These are phyloP conservation scores for Pinus taeda DNA, from an alignment of 75 land plant species.

Conservation along the genomic window DNA sequence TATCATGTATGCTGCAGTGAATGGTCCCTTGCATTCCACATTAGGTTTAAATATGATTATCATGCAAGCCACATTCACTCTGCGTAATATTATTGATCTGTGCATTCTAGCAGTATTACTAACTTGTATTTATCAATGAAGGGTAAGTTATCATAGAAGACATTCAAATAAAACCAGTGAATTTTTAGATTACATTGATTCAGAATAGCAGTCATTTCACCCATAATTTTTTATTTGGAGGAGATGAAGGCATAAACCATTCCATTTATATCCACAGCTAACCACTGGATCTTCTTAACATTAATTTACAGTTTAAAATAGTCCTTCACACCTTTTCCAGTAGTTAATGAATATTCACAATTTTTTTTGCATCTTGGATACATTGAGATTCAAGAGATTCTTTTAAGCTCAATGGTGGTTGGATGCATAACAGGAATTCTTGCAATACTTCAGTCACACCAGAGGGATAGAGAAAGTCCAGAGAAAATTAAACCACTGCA, in stretches of 20 bases:
- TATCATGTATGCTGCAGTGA: too few relatives aligned
- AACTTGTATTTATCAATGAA: too few relatives aligned
- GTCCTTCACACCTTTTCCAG: background rate
- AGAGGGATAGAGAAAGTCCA: slow-evolving; percentile 20
- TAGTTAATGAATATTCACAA: background rate
- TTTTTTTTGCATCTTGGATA: background rate
- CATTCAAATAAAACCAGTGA: too few relatives aligned
- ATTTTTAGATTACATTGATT: too few relatives aligned
- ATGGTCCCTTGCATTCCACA: too few relatives aligned
- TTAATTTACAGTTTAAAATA: background rate
- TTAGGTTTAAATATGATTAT: too few relatives aligned
- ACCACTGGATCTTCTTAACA: background rate
- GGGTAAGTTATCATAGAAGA: too few relatives aligned
- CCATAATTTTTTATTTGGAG: background rate
- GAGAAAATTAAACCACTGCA: slow-evolving; percentile 46
- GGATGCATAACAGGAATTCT: slow-evolving; percentile 36
- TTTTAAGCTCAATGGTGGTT: slow-evolving; percentile 6
- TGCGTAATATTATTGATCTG: too few relatives aligned
- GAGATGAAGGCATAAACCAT: background rate
- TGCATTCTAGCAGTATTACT: too few relatives aligned
- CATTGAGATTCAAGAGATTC: background rate
- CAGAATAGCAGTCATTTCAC: background rate
- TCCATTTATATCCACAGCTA: background rate
- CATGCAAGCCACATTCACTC: too few relatives aligned
- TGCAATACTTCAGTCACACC: slow-evolving; percentile 17